Evolutionary conservation across 1,139 yeast genomes (phyloP).

Genomic region (Debaryomyces nepalensis): DNA sequence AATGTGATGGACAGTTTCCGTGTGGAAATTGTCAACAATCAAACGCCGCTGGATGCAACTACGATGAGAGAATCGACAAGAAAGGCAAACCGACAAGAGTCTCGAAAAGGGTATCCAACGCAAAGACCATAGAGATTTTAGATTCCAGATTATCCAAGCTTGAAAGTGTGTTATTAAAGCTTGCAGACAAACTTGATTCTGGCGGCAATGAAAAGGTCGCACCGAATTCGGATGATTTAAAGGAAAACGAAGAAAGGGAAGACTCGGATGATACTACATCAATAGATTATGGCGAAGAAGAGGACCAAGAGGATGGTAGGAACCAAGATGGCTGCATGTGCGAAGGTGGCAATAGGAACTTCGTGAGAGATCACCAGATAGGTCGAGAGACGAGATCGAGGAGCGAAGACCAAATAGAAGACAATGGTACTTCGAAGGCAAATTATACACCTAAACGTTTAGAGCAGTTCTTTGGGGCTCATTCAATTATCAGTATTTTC

Average conservation of each 20-base stretch:
- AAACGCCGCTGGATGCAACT: constrained; percentile 31
- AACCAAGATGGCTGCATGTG: constrained; percentile 15
- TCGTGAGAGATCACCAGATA: background rate
- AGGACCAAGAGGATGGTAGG: constrained; percentile 7
- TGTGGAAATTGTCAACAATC: constrained; percentile 45
- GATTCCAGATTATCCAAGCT: constrained; percentile 29
- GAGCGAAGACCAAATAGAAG: background rate
- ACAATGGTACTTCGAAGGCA: background rate
- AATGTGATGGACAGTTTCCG: constrained; percentile 54
- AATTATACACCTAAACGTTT: constrained; percentile 3
- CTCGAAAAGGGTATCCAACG: constrained; percentile 15
- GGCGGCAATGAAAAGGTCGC: background rate
- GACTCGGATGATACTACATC: constrained; percentile 7
- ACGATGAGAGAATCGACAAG: constrained; percentile 28
- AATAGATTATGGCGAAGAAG: constrained; percentile 9
- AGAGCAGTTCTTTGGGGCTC: constrained; percentile 39
- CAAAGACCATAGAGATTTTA: constrained; percentile 23
- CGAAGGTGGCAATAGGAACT: constrained; percentile 4
- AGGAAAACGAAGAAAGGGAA: constrained; percentile 4
- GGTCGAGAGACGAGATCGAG: background rate
- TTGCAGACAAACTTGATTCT: constrained; percentile 23
- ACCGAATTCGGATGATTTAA: background rate
- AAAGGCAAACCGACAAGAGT: constrained; percentile 17
- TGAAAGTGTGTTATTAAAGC: constrained; percentile 27
- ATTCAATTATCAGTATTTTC: constrained; percentile 43